These are phyloP conservation scores for Saturnispora bothae DNA, from an alignment of 805 yeast species.

Conservation along the genomic window DNA sequence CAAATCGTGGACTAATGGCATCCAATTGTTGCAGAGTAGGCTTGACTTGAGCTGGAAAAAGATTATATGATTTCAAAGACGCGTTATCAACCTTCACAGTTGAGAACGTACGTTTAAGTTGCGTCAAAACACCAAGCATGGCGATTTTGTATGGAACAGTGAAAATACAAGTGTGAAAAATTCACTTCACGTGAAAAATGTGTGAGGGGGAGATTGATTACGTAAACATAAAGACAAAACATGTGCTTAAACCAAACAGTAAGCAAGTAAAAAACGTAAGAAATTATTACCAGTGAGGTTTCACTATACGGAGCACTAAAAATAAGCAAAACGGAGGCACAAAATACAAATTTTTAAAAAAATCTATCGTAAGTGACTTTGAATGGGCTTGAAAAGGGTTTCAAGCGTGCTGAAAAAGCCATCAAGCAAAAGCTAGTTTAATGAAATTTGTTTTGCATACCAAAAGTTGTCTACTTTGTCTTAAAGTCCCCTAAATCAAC, in stretches of 20 bases:
- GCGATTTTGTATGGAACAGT: not conserved
- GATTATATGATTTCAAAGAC: conserved; percentile 16
- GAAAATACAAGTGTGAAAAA: conserved; percentile 1
- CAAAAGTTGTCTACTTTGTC: no score
- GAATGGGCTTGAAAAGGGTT: not conserved
- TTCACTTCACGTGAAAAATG: not conserved
- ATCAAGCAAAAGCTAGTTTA: no score
- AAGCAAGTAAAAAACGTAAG: no score
- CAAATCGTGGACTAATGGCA: conserved; percentile 57
- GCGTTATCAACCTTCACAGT: conserved; percentile 21
- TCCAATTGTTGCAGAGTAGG: conserved; percentile 41
- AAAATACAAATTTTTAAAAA: no score
- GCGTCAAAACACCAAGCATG: conserved; percentile 4
- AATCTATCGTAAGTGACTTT: no score
- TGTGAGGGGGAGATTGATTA: no score
- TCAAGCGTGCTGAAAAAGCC: no score
- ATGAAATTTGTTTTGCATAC: no score
- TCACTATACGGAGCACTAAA: no score
- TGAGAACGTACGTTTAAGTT: conserved; percentile 13
- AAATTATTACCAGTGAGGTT: no score
- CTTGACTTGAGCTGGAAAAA: conserved; percentile 21
- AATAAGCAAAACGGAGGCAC: no score
- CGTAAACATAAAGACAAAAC: not conserved
- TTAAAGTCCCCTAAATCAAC: not conserved
- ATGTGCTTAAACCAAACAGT: no score